Evolutionary conservation across 768 basidiomycete species (phyloP).

Genomic region (Boletellus ananas): DNA sequence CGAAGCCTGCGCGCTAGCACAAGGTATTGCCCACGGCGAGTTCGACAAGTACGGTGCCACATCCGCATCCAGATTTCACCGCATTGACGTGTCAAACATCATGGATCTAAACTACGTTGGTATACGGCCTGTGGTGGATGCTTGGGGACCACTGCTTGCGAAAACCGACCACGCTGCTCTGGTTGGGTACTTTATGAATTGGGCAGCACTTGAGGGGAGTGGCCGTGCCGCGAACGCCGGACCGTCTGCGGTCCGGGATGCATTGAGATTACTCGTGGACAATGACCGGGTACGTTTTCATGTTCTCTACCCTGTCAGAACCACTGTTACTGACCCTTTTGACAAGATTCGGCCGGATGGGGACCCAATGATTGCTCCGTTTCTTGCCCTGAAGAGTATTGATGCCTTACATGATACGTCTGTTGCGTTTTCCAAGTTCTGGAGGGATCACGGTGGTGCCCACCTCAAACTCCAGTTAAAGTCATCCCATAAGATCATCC

Average conservation of each 20-base stretch:
- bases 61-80: conserved; percentile 35
- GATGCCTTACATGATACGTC: conserved; percentile 37
- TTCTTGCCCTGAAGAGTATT: conserved; percentile 8
- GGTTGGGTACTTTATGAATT: conserved; percentile 48
- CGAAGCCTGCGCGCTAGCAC: conserved; percentile 41
- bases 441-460: conserved; percentile 28
- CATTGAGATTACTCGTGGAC: conserved; percentile 12
- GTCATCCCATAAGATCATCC: conserved; percentile 33
- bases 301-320: background rate
- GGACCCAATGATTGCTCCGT: background rate
- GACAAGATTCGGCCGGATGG: conserved; percentile 8
- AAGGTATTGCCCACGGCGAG: conserved; percentile 27
- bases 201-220: conserved; percentile 21
- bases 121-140: conserved; percentile 27
- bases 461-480: conserved; percentile 20
- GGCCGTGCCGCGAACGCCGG: conserved; percentile 9
- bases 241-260: background rate
- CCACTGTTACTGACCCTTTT: background rate
- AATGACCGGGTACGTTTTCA: conserved; percentile 14
- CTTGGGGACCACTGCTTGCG: conserved; percentile 40
- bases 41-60: conserved; percentile 20
- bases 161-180: conserved; percentile 31
- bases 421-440: conserved; percentile 33
- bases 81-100: conserved; percentile 49
- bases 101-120: conserved; percentile 43